Conservation (phyloP, 306 rosid genomes). For the Cicer yamashitae region DNA sequence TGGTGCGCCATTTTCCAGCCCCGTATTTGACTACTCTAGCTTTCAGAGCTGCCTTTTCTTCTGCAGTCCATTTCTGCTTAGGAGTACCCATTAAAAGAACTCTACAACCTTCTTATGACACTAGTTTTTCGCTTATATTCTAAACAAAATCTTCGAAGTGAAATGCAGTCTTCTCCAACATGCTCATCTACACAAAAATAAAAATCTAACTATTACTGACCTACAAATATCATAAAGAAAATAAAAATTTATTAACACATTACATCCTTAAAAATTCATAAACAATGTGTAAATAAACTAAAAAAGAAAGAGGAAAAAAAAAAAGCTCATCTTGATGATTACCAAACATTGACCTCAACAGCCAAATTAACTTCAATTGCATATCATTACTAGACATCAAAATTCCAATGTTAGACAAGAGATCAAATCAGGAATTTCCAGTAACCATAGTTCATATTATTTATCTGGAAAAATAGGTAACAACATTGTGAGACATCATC, state of each 20-base stretch:
- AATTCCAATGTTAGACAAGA: slow-evolving; percentile 16
- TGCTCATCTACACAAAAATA: no score
- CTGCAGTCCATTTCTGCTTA: slow-evolving; percentile 95
- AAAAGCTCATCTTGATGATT: neutral
- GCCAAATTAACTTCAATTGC: slow-evolving; percentile 30
- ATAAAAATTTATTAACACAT: no score
- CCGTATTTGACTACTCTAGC: slow-evolving; percentile 95
- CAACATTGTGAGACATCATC: neutral
- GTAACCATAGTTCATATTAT: slow-evolving; percentile 14
- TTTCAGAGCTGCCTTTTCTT: slow-evolving; percentile 96
- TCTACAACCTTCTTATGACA: slow-evolving; percentile 33
- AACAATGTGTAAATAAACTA: no score
- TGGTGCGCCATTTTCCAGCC: slow-evolving; percentile 98
- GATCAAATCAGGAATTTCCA: slow-evolving; percentile 3
- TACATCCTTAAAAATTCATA: no score
- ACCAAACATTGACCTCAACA: neutral
- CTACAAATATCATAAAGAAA: no score
- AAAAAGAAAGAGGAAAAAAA: no score
- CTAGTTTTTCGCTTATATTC: slow-evolving; percentile 6
- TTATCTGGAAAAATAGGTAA: neutral
- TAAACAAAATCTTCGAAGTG: slow-evolving; percentile 36
- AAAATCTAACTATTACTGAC: no score
- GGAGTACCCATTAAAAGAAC: slow-evolving; percentile 88
- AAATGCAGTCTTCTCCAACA: slow-evolving; percentile 34
- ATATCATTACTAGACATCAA: no score